Evolutionary conservation across 2,329 filamentous ascomycete genomes (phyloP), one percentile per base, ranked within the genome.

Genomic region (Pleomassaria siparia): DNA sequence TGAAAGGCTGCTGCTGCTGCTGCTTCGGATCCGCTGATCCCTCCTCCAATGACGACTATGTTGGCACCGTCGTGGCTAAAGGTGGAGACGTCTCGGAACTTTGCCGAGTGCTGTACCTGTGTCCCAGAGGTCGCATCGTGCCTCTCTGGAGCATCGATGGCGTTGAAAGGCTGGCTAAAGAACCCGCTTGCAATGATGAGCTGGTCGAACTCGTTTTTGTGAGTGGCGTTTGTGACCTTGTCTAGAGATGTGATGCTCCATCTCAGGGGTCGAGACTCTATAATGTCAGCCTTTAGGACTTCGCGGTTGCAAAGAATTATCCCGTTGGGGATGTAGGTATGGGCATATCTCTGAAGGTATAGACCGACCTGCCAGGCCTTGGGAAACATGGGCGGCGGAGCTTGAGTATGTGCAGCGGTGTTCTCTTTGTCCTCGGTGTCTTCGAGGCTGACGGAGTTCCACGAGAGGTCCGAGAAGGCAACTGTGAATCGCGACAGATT

Each of bases 401-500:
- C 72, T 8, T 42, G 49, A 18, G 37, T 26, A 29, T 18, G 29
- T 44, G 45, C 7, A 35, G 22, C 20, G 33, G 24, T 5, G 44
- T 46, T 11, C 36, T 47, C 16, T 35, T 46, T 1, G 15, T 26
- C 12, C 51, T 46, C 42, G 15, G 32, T 18, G 35, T 63, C 42
- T 1, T 47, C 46, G 8, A 71, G 47, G 43, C 75, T 55, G 0
- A 76, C 72, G 4, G 70, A 71, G 2, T 80, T 76, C 89, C 89
- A 95, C 5, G 87, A 80, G 20, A 89, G 67, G 63, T 92, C 89
- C 1, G 73, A 67, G 54, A 77, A 76, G 6, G 65, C 64, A 54
- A 94, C 83, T 0, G 88, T 89, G 67, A 90, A 89, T 37, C 80
- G 81, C 71, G 87, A 91, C 60, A 91, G 82, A 65, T 95, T 95